Percentiles rank a stretch among this genome's conserved stretches.
phyloP scores from a whole-genome alignment of 2,329 filamentous ascomycete genomes.

The Sporothrix humicola region DNA sequence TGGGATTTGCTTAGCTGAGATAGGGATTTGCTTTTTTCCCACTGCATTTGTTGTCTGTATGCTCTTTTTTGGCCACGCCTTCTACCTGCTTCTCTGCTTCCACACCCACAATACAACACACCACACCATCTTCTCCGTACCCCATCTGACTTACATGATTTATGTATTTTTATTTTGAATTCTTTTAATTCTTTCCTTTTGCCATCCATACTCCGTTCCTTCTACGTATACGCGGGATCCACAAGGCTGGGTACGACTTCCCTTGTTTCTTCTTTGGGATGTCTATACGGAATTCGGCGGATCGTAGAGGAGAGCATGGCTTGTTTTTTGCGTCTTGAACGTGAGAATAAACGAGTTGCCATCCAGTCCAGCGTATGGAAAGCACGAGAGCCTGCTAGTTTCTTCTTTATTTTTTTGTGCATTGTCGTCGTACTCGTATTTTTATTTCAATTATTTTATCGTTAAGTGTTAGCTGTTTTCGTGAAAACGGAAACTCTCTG shows the following conservation, averaged over 20 bases:
- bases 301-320: background rate
- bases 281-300: slow-evolving; percentile 6
- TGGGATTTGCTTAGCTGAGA: slow-evolving; percentile 13
- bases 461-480: no score
- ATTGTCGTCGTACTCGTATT: background rate
- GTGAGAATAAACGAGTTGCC: background rate
- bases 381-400: background rate
- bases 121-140: no score
- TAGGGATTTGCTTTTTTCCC: slow-evolving; percentile 17
- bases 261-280: slow-evolving; percentile 10
- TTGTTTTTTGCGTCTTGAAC: background rate
- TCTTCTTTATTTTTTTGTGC: background rate
- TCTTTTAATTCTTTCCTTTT: background rate
- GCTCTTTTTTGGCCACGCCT: background rate
- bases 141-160: background rate
- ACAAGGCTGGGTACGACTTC: slow-evolving; percentile 16
- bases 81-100: background rate
- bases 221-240: background rate
- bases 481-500: background rate
- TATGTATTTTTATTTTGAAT: background rate
- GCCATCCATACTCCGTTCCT: background rate
- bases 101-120: background rate
- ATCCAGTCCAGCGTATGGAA: background rate
- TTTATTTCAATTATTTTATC: background rate
- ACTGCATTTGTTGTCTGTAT: background rate